phyloP scores from a whole-genome alignment of 2,329 filamentous ascomycete genomes.

The Iodosphaeria phyllophila region DNA sequence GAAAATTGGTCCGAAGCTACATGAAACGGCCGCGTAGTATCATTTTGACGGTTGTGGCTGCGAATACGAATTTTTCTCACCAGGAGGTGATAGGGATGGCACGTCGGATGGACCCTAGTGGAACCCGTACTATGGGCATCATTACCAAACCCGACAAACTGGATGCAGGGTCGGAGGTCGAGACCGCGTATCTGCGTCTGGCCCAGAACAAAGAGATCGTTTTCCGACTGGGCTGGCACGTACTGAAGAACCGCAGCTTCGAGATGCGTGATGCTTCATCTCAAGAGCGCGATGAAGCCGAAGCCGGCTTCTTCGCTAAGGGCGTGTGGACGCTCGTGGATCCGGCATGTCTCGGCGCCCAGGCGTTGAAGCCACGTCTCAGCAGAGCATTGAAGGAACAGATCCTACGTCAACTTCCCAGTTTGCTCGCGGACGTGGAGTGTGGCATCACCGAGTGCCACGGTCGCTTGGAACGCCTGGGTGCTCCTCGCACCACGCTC shows the following conservation, averaged over 20 bases:
- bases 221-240: conserved; percentile 31
- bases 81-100: conserved; percentile 33
- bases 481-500: conserved; percentile 6
- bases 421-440: conserved; percentile 13
- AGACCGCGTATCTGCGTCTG: conserved; percentile 18
- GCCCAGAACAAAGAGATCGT: conserved; percentile 23
- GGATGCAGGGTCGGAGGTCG: conserved; percentile 16
- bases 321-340: no score
- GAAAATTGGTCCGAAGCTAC: conserved; percentile 29
- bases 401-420: conserved; percentile 13
- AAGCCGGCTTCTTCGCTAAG: conserved; percentile 5
- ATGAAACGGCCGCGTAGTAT: conserved; percentile 36
- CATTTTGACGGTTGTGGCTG: conserved; percentile 36
- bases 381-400: conserved; percentile 9
- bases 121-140: conserved; percentile 24
- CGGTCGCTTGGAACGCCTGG: conserved; percentile 8
- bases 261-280: conserved; percentile 4
- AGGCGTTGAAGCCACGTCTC: conserved; percentile 8
- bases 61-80: conserved; percentile 33
- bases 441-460: conserved; percentile 8
- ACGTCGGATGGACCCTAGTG: conserved; percentile 14
- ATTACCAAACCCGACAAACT: conserved; percentile 26
- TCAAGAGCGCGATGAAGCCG: conserved; percentile 3
- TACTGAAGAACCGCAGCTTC: conserved; percentile 20
- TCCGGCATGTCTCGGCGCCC: conserved; percentile 5